Conservation (phyloP, 2,329 filamentous ascomycete genomes). For the Pyricularia grisea region DNA sequence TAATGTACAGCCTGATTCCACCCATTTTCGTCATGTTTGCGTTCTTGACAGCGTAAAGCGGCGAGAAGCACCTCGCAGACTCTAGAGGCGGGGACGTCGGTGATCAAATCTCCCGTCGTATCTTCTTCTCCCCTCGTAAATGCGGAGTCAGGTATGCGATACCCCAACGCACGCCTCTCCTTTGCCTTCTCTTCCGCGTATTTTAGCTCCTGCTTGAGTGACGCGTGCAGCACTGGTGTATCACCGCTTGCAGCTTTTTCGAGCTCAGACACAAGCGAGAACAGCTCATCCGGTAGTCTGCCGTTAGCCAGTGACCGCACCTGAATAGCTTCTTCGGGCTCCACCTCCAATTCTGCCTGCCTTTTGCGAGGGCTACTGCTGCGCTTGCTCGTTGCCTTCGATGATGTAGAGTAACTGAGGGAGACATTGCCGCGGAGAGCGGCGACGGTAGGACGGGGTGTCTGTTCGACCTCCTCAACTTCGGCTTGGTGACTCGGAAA, state of each 20-base stretch:
- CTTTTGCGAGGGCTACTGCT: background rate
- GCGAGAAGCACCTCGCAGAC: background rate
- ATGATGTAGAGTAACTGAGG: too few relatives aligned
- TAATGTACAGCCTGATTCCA: background rate
- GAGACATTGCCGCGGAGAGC: too few relatives aligned
- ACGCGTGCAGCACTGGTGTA: background rate
- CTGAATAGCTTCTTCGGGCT: background rate
- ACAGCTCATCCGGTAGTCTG: background rate
- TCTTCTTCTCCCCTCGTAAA: background rate
- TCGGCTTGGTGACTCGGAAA: background rate
- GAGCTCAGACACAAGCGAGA: background rate
- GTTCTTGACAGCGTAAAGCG: background rate
- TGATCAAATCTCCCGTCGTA: background rate
- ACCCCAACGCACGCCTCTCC: background rate
- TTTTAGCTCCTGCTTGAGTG: background rate
- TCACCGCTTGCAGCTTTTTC: background rate
- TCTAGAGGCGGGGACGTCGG: background rate
- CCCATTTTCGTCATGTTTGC: background rate
- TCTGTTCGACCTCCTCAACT: background rate
- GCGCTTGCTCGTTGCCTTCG: background rate
- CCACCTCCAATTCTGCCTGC: slow-evolving; percentile 1
- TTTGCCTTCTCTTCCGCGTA: background rate
- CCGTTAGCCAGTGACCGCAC: background rate
- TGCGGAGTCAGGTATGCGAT: background rate
- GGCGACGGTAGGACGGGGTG: background rate